These are phyloP conservation scores for Aphanomyces invadans DNA, from an alignment of 352 stramenopile genomes.

Conservation along the genomic window DNA sequence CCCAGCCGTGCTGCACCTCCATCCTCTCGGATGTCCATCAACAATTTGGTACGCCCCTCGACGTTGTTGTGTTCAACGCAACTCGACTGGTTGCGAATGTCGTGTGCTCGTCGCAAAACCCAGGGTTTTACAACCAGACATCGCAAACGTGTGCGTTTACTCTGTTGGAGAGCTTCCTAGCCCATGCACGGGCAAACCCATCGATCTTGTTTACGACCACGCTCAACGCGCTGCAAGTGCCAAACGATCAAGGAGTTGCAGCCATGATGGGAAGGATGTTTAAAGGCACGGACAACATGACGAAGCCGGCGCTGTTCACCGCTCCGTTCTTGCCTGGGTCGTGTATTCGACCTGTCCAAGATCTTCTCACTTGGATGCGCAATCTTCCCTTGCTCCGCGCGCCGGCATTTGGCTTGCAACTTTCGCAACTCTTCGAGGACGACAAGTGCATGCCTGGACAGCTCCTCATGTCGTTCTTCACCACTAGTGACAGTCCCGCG, in stretches of 20 bases:
- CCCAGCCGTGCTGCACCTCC: not conserved
- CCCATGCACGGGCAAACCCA: not conserved
- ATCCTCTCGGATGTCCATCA: not conserved
- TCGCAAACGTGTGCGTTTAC: not conserved
- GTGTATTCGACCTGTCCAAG: not conserved
- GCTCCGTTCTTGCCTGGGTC: not conserved
- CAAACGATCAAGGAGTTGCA: not conserved
- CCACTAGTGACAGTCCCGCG: not conserved
- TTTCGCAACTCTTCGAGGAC: not conserved
- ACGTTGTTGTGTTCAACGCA: not conserved
- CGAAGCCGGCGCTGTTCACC: conserved; percentile 1
- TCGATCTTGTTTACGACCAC: not conserved
- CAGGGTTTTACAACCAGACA: not conserved
- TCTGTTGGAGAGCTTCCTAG: conserved; percentile 3
- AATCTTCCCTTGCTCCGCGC: not conserved
- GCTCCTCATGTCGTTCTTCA: not conserved
- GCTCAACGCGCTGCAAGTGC: conserved; percentile 1
- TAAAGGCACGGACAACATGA: not conserved
- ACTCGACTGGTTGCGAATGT: not conserved
- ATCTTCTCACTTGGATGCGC: not conserved
- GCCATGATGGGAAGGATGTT: not conserved
- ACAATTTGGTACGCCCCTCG: not conserved
- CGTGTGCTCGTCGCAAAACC: not conserved
- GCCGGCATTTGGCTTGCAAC: not conserved
- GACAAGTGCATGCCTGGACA: not conserved